Evolutionary conservation across 352 stramenopile genomes (phyloP).

Genomic region (Blastocystis sp.): DNA sequence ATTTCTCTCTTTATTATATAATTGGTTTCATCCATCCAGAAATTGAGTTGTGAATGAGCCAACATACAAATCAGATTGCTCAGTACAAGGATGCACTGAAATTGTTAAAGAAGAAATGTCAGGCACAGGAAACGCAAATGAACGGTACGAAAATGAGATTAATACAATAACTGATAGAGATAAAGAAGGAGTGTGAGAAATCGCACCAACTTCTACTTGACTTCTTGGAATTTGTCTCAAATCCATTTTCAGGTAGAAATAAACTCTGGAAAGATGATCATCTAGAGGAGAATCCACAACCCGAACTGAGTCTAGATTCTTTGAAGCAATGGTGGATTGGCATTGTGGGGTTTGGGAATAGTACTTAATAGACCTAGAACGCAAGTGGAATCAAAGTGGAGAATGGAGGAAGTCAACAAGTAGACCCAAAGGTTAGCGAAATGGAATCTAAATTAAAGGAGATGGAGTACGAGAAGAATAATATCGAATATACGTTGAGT

Average conservation of each 20-base stretch:
- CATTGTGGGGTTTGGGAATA: neutral
- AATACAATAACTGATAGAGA: neutral
- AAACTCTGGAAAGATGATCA: neutral
- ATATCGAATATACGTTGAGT: conserved; percentile 43
- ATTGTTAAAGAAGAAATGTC: conserved; percentile 55
- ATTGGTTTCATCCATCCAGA: neutral
- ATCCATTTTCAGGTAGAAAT: conserved; percentile 10
- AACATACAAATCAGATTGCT: conserved; percentile 16
- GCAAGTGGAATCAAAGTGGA: neutral
- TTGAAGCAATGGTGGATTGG: conserved; percentile 22
- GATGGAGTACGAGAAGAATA: conserved; percentile 54
- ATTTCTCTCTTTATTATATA: neutral
- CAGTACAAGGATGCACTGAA: conserved; percentile 57
- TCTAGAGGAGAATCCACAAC: conserved; percentile 30
- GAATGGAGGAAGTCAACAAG: neutral
- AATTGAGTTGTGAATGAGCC: neutral
- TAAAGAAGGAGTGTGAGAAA: neutral
- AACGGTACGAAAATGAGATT: neutral
- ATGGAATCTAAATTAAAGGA: neutral
- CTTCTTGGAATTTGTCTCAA: conserved; percentile 43
- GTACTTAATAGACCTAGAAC: neutral
- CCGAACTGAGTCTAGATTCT: neutral
- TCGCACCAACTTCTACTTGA: neutral
- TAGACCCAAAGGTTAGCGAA: neutral
- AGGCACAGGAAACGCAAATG: conserved; percentile 28